A percentile compares a stretch with the other conserved stretches of the same genome.
Conservation (phyloP, 1,139 yeast species). For the Sugiyamaella castrensis region DNA sequence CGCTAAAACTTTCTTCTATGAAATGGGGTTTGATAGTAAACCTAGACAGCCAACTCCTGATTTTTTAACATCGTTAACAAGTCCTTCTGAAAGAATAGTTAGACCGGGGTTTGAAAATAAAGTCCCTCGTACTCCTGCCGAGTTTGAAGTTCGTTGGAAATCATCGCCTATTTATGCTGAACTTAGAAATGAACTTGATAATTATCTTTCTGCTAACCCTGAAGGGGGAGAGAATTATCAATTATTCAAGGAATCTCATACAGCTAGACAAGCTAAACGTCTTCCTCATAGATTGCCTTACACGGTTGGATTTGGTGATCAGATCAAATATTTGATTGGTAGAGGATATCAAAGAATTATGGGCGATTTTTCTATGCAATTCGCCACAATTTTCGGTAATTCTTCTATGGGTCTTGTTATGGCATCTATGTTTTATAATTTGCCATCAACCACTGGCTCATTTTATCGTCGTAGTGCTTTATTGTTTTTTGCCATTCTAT, state of each 20-base stretch:
- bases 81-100: constrained; percentile 63
- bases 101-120: constrained; percentile 54
- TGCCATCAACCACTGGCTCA: constrained; percentile 47
- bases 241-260: constrained; percentile 50
- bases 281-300: constrained; percentile 56
- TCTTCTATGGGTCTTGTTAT: constrained; percentile 69
- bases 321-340: constrained; percentile 54
- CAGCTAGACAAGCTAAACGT: constrained; percentile 52
- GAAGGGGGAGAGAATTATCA: constrained; percentile 29
- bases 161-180: constrained; percentile 50
- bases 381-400: constrained; percentile 60
- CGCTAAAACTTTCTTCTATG: constrained; percentile 59
- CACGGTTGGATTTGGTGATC: constrained; percentile 63
- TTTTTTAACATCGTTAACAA: constrained; percentile 72
- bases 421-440: constrained; percentile 71
- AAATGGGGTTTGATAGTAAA: constrained; percentile 72
- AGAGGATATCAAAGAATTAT: constrained; percentile 62
- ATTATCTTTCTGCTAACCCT: constrained; percentile 31
- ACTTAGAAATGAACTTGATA: constrained; percentile 44
- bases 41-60: constrained; percentile 81
- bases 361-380: constrained; percentile 65
- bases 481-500: constrained; percentile 72
- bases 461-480: constrained; percentile 69
- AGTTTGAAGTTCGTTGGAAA: constrained; percentile 65
- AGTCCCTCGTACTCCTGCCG: constrained; percentile 68